Conservation (phyloP, 1,284 basidiomycete species). For the Melampsora occidentalis region DNA sequence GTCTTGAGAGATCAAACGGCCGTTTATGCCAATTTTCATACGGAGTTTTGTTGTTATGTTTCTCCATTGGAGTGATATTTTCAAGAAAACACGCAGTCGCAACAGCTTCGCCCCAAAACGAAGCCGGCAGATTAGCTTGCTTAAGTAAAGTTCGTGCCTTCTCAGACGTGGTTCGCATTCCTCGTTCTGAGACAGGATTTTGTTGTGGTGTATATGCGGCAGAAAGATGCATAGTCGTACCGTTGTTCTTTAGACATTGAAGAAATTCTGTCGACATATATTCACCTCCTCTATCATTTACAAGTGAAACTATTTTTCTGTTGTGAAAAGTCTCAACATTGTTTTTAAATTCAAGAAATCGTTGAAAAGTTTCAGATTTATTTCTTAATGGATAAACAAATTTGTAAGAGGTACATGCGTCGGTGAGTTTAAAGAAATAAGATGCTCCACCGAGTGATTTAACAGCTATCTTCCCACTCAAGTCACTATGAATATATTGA, state of each 20-base stretch:
- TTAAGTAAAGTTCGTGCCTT: not conserved
- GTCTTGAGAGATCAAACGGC: not conserved
- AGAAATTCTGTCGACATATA: not conserved
- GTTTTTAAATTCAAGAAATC: not conserved
- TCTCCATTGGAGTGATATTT: not conserved
- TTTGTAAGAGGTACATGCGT: slow-evolving; percentile 7
- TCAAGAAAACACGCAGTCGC: not conserved
- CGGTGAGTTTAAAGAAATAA: slow-evolving; percentile 18
- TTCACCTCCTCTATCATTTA: slow-evolving; percentile 6
- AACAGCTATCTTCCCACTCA: slow-evolving; percentile 28
- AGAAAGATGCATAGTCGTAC: not conserved
- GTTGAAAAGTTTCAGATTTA: slow-evolving; percentile 13
- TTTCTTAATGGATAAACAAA: slow-evolving; percentile 5
- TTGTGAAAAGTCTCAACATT: not conserved
- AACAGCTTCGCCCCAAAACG: slow-evolving; percentile 1
- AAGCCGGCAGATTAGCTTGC: not conserved
- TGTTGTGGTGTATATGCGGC: not conserved
- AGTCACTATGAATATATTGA: slow-evolving; percentile 9
- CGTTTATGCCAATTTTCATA: slow-evolving; percentile 8
- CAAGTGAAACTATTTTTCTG: not conserved
- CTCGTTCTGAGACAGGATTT: slow-evolving; percentile 1
- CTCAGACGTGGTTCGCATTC: not conserved
- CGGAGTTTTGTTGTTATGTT: not conserved
- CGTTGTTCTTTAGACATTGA: not conserved
- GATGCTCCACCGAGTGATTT: slow-evolving; percentile 1